Base-by-base conservation (phyloP, 2,329 filamentous ascomycete genomes). In the Calonectria naviculata region DNA sequence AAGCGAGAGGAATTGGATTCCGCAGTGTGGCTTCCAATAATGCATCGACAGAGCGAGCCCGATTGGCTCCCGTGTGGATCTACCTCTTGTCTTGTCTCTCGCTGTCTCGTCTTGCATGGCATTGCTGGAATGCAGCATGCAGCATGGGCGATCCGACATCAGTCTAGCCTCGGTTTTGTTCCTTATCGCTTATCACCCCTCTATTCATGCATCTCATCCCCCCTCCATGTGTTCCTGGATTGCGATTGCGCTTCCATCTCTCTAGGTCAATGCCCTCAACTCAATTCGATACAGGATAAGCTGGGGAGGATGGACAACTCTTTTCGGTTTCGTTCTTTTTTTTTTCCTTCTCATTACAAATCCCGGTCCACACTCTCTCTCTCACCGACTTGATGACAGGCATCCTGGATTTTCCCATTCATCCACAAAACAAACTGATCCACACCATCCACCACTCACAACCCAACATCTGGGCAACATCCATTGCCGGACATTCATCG, bases 161-260 rank as follows among this genome's bases (percentile, higher is more conserved):
- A 41, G 28, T 63, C 52, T 58, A 58, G 52, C 52, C 52, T 58
- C 34, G 52, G 31, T 38, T 28, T 42, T 46, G 36, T 34, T 17
- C 42, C 67, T 73, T 77, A 72, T 75, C 49, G 29, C 69, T 72
- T 68, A 74, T 74, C 71, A 75, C 75, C 72, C 68, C 73, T 73
- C 71, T 42, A 41, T 44, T 44, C 46, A 49, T 44, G 46, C 65
- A 44, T 65, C 62, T 67, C 68, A 63, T 62, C 21, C 34, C 29
- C 47, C 58, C 54, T 56, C 52, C 21, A 19, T 58, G n/a, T 58
- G 52, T 58, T 58, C 52, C 52, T 58, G 52, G 31, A 58, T 58
- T 58, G 52, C 34, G 21, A 47, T 44, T 52, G 34, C 52, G 42
- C 67, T 65, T 44, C 67, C 49, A 38, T 52, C 13, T 26, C 31